Percentiles rank a stretch among this genome's conserved stretches.
Evolutionary conservation across 1,284 basidiomycete genomes (phyloP).

Genomic region (Trichosporon asahii): DNA sequence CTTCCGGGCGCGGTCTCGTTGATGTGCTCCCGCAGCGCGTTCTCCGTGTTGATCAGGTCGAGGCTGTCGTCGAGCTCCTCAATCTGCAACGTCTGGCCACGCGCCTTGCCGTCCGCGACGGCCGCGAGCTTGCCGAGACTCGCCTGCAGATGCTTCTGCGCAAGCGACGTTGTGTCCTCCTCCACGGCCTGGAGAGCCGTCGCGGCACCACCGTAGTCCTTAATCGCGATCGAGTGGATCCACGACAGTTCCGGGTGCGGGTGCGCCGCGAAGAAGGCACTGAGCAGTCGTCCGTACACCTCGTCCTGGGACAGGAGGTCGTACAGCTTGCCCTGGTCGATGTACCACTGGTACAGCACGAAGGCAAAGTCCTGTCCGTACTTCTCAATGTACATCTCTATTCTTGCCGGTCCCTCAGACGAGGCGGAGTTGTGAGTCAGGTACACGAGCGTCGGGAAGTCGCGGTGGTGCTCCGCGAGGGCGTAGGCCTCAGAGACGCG

Average conservation of each 20-base stretch:
- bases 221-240: slow-evolving; percentile 80
- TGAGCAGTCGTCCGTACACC: slow-evolving; percentile 63
- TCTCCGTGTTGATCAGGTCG: slow-evolving; percentile 59
- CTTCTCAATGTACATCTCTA: slow-evolving; percentile 67
- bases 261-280: slow-evolving; percentile 67
- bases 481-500: slow-evolving; percentile 67
- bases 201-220: slow-evolving; percentile 65
- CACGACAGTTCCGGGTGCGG: slow-evolving; percentile 71
- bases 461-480: slow-evolving; percentile 78
- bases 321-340: slow-evolving; percentile 62
- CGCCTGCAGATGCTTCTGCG: slow-evolving; percentile 75
- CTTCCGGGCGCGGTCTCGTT: slow-evolving; percentile 15
- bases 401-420: slow-evolving; percentile 35
- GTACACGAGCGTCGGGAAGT: slow-evolving; percentile 76
- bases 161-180: slow-evolving; percentile 59
- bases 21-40: slow-evolving; percentile 40
- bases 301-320: slow-evolving; percentile 71
- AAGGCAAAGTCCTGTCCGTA: slow-evolving; percentile 82
- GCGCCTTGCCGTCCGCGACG: slow-evolving; percentile 64
- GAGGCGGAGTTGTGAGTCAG: slow-evolving; percentile 62
- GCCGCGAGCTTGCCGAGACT: slow-evolving; percentile 86
- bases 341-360: slow-evolving; percentile 72
- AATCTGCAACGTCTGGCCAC: slow-evolving; percentile 22
- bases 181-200: slow-evolving; percentile 64
- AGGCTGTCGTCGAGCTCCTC: slow-evolving; percentile 55